Conservation (phyloP, 2,329 filamentous ascomycete species). For the Penicillium sp. region DNA sequence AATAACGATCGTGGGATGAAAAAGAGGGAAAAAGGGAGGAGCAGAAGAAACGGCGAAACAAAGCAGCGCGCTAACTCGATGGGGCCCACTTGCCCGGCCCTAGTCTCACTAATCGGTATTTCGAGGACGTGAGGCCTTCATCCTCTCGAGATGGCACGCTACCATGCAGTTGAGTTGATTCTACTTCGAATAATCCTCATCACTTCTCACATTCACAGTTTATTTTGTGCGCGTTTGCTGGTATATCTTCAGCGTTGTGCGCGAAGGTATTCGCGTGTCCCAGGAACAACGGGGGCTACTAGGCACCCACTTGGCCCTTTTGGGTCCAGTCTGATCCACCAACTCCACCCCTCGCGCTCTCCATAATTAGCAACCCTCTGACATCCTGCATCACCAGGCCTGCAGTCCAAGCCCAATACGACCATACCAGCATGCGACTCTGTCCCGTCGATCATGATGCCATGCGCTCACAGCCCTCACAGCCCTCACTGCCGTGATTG, state of each 20-base stretch:
- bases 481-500: not conserved
- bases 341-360: not conserved
- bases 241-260: not conserved
- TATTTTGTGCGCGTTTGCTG: no score
- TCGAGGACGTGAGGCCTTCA: not conserved
- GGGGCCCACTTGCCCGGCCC: constrained; percentile 10
- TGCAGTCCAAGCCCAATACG: not conserved
- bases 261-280: constrained; percentile 1
- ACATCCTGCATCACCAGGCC: not conserved
- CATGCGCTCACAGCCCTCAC: not conserved
- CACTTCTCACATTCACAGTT: no score
- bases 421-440: not conserved
- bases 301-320: not conserved
- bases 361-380: constrained; percentile 5
- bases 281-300: not conserved
- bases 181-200: no score
- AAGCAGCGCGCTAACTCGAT: constrained; percentile 12
- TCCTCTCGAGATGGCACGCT: not conserved
- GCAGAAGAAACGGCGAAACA: constrained; percentile 6
- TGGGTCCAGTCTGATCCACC: not conserved
- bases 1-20: constrained; percentile 9
- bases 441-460: not conserved
- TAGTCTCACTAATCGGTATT: constrained; percentile 7
- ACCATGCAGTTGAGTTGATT: no score
- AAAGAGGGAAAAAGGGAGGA: constrained; percentile 7